Percentiles rank a stretch among this genome's conserved stretches.
Evolutionary conservation across 345 rosid genomes (phyloP).

Genomic region (Eucalyptus polybractea): DNA sequence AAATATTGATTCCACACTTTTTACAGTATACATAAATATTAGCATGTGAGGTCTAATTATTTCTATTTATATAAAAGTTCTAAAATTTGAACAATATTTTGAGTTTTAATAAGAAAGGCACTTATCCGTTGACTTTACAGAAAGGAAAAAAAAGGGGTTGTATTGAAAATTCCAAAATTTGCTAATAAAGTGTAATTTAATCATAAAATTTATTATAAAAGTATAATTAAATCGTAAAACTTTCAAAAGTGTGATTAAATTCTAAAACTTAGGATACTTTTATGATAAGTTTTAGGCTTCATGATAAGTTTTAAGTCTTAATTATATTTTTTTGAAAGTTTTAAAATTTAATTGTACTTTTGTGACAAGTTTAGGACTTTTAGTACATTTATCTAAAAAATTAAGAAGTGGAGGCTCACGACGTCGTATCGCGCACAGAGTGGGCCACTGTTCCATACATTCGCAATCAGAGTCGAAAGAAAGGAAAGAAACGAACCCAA

Average conservation of each 20-base stretch:
- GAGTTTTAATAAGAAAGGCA: background rate
- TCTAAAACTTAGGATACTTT: accelerated
- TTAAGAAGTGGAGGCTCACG: background rate
- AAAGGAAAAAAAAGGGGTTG: too few relatives aligned
- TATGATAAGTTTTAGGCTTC: background rate
- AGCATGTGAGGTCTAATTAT: background rate
- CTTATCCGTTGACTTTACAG: too few relatives aligned
- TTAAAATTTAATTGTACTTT: accelerated
- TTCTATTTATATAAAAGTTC: background rate
- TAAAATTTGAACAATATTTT: background rate
- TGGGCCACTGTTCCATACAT: background rate
- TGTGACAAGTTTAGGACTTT: background rate
- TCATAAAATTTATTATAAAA: background rate
- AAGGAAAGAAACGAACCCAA: background rate
- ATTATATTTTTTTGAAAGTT: background rate
- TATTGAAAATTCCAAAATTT: background rate
- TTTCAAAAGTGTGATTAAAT: too few relatives aligned
- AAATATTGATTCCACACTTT: background rate
- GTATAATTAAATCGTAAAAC: too few relatives aligned
- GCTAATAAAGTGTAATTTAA: background rate
- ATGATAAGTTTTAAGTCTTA: accelerated
- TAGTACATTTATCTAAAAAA: background rate
- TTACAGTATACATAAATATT: background rate
- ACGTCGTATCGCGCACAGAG: background rate
- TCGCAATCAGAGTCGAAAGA: background rate